Evolutionary conservation across 2,329 filamentous ascomycete genomes (phyloP).

Genomic region (Colletotrichum brevisporum): DNA sequence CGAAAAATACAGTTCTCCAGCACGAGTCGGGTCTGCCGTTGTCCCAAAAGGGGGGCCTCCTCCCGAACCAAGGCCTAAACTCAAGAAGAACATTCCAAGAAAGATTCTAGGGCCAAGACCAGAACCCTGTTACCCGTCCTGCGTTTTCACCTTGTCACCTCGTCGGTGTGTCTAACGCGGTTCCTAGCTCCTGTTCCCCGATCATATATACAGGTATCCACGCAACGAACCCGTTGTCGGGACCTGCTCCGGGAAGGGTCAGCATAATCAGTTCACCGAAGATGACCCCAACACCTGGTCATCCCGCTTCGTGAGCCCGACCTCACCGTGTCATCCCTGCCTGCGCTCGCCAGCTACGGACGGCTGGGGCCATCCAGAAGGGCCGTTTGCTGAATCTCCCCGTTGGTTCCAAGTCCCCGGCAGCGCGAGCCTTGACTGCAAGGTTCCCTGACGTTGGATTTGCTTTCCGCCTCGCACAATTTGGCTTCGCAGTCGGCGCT

Average conservation of each 20-base stretch:
- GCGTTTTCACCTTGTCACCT: slow-evolving; percentile 5
- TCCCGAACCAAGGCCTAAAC: no score
- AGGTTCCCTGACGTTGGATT: slow-evolving; percentile 13
- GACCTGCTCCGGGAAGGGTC: slow-evolving; percentile 22
- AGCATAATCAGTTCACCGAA: slow-evolving; percentile 15
- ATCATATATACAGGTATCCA: slow-evolving; percentile 8
- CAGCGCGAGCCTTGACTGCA: slow-evolving; percentile 16
- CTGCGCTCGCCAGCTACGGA: slow-evolving; percentile 4
- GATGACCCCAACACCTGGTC: slow-evolving; percentile 7
- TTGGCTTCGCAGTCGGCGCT: slow-evolving; percentile 2
- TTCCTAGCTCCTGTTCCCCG: not conserved
- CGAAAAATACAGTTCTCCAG: no score
- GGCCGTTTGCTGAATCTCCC: slow-evolving; percentile 29
- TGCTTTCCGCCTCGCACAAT: slow-evolving; percentile 17
- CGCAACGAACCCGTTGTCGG: slow-evolving; percentile 16
- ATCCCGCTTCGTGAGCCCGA: not conserved
- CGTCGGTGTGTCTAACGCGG: slow-evolving; percentile 9
- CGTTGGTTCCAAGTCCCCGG: slow-evolving; percentile 34
- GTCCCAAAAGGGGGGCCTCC: no score
- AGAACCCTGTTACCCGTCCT: not conserved
- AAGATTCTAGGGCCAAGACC: not conserved
- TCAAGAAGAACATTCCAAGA: not conserved
- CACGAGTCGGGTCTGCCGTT: no score
- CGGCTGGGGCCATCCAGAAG: slow-evolving; percentile 21
- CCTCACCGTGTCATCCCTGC: slow-evolving; percentile 21